Conservation (phyloP, 768 basidiomycete species). For the Lanmaoa pseudosensibilis region DNA sequence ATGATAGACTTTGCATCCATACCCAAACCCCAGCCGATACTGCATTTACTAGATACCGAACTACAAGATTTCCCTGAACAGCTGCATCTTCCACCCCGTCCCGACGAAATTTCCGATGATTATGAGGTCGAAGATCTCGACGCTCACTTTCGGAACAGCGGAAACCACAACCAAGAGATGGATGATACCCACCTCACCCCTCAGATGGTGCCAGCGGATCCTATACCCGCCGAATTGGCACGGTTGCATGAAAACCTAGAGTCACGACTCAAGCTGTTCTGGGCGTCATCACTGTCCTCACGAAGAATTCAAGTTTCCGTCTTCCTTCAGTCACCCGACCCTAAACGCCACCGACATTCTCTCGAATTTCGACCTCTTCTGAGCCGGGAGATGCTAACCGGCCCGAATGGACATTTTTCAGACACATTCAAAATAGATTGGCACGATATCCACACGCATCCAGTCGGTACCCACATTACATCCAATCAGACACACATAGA, state of each 20-base stretch:
- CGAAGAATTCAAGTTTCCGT: slow-evolving; percentile 63
- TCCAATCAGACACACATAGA: slow-evolving; percentile 46
- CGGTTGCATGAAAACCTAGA: slow-evolving; percentile 76
- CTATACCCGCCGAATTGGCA: slow-evolving; percentile 38
- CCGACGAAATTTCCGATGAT: slow-evolving; percentile 60
- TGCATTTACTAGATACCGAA: slow-evolving; percentile 23
- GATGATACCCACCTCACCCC: slow-evolving; percentile 14
- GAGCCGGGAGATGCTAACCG: slow-evolving; percentile 53
- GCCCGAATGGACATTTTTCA: slow-evolving; percentile 73
- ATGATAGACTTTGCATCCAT: slow-evolving; percentile 67
- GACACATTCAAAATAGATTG: slow-evolving; percentile 61
- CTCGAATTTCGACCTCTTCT: slow-evolving; percentile 47
- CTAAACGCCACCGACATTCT: slow-evolving; percentile 28
- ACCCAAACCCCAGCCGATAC: slow-evolving; percentile 51
- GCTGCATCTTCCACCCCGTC: slow-evolving; percentile 53
- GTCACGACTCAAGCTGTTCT: slow-evolving; percentile 73
- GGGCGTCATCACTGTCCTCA: slow-evolving; percentile 68
- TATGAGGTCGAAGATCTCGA: slow-evolving; percentile 58
- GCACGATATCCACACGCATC: slow-evolving; percentile 67
- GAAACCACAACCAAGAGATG: slow-evolving; percentile 20
- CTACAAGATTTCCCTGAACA: slow-evolving; percentile 28
- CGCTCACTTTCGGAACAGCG: slow-evolving; percentile 42
- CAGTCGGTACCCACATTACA: slow-evolving; percentile 53
- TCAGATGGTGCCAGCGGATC: slow-evolving; percentile 24
- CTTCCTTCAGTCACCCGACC: slow-evolving; percentile 38